These are phyloP conservation scores for Chrysoporthe puriensis DNA, from an alignment of 2,329 filamentous ascomycete species.

Conservation along the genomic window DNA sequence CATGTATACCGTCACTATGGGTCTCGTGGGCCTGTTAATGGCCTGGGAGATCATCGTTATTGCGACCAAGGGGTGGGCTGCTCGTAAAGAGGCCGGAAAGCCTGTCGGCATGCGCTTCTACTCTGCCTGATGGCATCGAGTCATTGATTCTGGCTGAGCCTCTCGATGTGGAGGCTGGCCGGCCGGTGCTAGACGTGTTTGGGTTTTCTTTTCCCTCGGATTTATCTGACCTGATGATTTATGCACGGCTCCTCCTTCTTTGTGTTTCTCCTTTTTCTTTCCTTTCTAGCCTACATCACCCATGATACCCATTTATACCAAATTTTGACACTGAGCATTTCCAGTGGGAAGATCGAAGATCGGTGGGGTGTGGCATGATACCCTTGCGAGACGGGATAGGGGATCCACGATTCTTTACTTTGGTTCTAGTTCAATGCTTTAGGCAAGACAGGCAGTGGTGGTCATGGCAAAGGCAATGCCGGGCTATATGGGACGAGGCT, in stretches of 20 bases:
- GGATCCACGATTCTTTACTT: background rate
- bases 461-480: background rate
- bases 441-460: too few species aligned
- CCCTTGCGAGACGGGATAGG: background rate
- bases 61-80: conserved; percentile 86
- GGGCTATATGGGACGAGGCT: background rate
- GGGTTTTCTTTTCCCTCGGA: background rate
- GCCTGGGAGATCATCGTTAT: conserved; percentile 79
- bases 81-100: conserved; percentile 48
- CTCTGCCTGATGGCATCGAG: conserved; percentile 8
- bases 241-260: background rate
- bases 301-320: conserved; percentile 29
- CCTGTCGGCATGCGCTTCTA: conserved; percentile 18
- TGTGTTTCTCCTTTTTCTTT: background rate
- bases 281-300: conserved; percentile 14
- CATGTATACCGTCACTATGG: conserved; percentile 86
- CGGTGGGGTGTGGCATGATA: conserved; percentile 7
- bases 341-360: conserved; percentile 14
- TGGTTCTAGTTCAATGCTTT: background rate
- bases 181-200: background rate
- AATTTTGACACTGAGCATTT: conserved; percentile 10
- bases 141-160: background rate
- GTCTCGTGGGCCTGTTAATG: conserved; percentile 81
- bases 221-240: background rate
- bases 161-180: background rate